phyloP scores from a whole-genome alignment of 176 grass and related monocot species.

The Raddia guianensis region DNA sequence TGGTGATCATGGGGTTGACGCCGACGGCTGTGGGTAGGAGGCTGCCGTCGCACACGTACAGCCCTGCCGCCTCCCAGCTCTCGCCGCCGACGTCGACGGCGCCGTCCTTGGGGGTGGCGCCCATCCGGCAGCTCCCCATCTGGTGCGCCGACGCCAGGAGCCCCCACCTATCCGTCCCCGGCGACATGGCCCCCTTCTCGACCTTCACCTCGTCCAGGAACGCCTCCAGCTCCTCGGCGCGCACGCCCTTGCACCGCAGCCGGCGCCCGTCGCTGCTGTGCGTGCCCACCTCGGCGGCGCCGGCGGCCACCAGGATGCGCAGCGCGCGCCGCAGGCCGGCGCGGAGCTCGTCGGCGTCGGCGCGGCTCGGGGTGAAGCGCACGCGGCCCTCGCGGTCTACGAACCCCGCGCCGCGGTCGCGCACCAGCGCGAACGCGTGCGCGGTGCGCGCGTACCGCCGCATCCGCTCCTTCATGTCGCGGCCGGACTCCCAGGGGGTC shows the following conservation, averaged over 20 bases:
- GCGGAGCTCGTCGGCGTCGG: slow-evolving; percentile 61
- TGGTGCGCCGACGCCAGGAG: slow-evolving; percentile 74
- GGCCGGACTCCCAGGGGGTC: slow-evolving; percentile 68
- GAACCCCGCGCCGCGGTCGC: slow-evolving; percentile 60
- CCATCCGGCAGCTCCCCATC: slow-evolving; percentile 94
- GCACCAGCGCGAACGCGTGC: slow-evolving; percentile 64
- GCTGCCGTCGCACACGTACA: slow-evolving; percentile 89
- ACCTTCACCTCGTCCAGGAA: slow-evolving; percentile 63
- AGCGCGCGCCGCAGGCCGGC: slow-evolving; percentile 54
- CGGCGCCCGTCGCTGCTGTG: slow-evolving; percentile 79
- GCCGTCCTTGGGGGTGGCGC: slow-evolving; percentile 38
- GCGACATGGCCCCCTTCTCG: slow-evolving; percentile 36
- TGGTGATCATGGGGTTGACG: slow-evolving; percentile 97
- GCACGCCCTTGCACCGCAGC: slow-evolving; percentile 58
- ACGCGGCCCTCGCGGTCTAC: slow-evolving; percentile 61
- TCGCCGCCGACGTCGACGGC: slow-evolving; percentile 63
- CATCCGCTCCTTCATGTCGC: slow-evolving; percentile 81
- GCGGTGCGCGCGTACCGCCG: slow-evolving; percentile 66
- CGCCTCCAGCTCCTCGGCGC: slow-evolving; percentile 58
- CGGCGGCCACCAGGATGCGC: slow-evolving; percentile 71
- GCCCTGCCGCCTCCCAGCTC: slow-evolving; percentile 78
- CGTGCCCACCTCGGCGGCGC: slow-evolving; percentile 79
- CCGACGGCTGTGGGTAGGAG: slow-evolving; percentile 74
- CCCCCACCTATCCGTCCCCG: slow-evolving; percentile 43
- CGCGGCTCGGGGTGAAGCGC: slow-evolving; percentile 23